Base-by-base conservation (phyloP, 2,329 filamentous ascomycete species). In the Aurifilum marmelostoma region DNA sequence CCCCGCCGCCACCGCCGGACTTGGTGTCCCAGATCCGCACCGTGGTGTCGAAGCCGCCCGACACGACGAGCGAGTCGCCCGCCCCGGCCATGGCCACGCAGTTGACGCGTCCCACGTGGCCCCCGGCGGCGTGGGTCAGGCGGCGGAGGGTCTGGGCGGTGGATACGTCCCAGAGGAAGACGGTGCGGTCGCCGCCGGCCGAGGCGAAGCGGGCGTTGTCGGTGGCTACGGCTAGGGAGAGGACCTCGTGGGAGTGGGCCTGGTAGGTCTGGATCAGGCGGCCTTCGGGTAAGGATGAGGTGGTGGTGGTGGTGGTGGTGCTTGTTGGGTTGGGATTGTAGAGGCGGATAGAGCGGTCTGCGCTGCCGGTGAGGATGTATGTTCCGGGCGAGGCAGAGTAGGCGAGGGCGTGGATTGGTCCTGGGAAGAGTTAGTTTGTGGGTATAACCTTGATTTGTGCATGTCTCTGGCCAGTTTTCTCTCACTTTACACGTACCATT, bases 161-260 rank as follows among this genome's bases (percentile, higher is more conserved):
- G 61, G 91, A 85, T 0, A 98, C 96, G 79, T 99, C 96, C 96
- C 96, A 98, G 6, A 97, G 85, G 77, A 97, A 97, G 0, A 97
- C 93, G 71, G 88, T 86, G 74, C 95, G 92, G 82, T 99, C 96
- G 69, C 96, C 96, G 73, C 96, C 96, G 1, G 89, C 88, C n/a
- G 91, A 94, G 12, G 90, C 91, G 79, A 99, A 97, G 58, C 89
- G 89, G 73, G 93, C 87, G 80, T 99, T 99, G 81, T 93, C 91
- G 32, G 83, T 76, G 9, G 88, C 83, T 63, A 97, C 91, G 65
- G 87, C 84, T 52, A 99, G 85, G 73, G 92, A 92, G 70, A 97
- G 89, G 9, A 99, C 91, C 74, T 94, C 92, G 82, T 99, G 97
- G 73, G 93, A 94, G 80, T 99, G 96, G 2, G 92, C 93, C 47